These are phyloP conservation scores for Nannochloropsis gaditana DNA, from an alignment of 108 stramenopile genomes.

Conservation along the genomic window DNA sequence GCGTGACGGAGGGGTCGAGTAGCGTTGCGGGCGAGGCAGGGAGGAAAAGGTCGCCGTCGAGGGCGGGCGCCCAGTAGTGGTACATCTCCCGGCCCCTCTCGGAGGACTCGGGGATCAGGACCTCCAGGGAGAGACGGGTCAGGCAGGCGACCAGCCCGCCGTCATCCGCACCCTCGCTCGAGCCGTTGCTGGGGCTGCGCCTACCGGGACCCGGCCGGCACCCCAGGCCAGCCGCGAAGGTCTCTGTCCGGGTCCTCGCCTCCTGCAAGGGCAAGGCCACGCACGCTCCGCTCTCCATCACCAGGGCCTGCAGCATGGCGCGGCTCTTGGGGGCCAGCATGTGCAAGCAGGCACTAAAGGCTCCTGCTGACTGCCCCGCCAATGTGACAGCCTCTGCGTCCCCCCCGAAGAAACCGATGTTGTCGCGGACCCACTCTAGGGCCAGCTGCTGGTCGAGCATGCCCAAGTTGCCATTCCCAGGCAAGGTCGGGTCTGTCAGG, in stretches of 20 bases:
- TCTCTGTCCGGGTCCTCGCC: neutral
- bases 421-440: slow-evolving; percentile 7
- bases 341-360: neutral
- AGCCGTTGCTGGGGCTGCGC: neutral
- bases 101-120: neutral
- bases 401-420: neutral
- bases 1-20: neutral
- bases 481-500: neutral
- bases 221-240: neutral
- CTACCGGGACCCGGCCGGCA: neutral
- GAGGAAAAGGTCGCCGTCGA: neutral
- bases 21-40: neutral
- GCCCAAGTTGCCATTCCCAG: neutral
- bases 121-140: neutral
- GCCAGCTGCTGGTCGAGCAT: slow-evolving; percentile 19
- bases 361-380: neutral
- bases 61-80: neutral
- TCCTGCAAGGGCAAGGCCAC: neutral
- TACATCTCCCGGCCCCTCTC: neutral
- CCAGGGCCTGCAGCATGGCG: neutral
- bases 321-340: neutral
- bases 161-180: neutral
- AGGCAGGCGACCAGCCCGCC: neutral
- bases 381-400: neutral
- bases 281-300: neutral